Evolutionary conservation across 306 rosid species (phyloP).

Genomic region (Prunus mongolica): DNA sequence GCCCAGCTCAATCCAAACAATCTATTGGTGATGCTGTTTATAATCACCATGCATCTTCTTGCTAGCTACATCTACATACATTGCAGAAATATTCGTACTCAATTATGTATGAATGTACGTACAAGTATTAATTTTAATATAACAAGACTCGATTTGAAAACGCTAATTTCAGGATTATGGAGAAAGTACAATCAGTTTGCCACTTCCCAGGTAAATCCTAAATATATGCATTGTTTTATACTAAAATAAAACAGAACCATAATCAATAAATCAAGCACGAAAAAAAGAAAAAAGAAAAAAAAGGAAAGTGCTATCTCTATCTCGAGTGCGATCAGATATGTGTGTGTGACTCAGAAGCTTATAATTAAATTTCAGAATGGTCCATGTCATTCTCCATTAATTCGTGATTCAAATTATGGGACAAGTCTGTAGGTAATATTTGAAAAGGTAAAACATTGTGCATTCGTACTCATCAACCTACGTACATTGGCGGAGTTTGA

Average conservation of each 20-base stretch:
- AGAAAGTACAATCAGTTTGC: too few relatives aligned
- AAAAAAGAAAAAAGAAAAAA: not conserved
- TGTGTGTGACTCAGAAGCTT: slow-evolving; percentile 5
- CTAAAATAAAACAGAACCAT: too few relatives aligned
- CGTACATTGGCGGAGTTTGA: not conserved
- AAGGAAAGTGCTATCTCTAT: not conserved
- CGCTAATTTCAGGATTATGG: too few relatives aligned
- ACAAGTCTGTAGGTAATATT: not conserved
- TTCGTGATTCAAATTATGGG: not conserved
- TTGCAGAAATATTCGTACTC: not conserved
- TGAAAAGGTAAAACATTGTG: not conserved
- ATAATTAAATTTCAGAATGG: not conserved
- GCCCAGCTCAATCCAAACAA: not conserved
- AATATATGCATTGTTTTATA: too few relatives aligned
- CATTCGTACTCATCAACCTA: slow-evolving; percentile 10
- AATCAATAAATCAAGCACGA: too few relatives aligned
- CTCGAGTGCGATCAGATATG: slow-evolving; percentile 9
- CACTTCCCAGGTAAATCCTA: too few relatives aligned
- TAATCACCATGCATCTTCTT: not conserved
- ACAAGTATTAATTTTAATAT: not conserved
- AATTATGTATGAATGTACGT: not conserved
- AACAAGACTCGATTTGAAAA: too few relatives aligned
- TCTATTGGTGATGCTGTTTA: not conserved
- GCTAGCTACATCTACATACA: not conserved
- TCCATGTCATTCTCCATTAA: slow-evolving; percentile 23